phyloP scores from a whole-genome alignment of 805 yeast genomes.

The Dipodascus albidus region DNA sequence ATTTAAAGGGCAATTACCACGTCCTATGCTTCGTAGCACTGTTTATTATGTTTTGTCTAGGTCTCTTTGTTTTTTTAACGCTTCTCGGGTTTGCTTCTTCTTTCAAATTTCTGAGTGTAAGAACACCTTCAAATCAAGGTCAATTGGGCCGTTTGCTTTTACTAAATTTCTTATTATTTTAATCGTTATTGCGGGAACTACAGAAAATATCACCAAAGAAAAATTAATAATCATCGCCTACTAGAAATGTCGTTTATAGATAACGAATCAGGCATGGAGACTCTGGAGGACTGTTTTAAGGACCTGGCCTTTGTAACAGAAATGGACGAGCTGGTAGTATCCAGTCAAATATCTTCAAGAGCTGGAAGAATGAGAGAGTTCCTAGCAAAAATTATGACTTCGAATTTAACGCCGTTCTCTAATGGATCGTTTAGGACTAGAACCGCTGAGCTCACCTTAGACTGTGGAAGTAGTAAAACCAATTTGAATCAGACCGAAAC shows the following conservation, averaged over 20 bases:
- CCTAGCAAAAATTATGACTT: not conserved
- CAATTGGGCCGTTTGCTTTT: not conserved
- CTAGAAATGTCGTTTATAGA: not conserved
- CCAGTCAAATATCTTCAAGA: not conserved
- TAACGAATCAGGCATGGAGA: not conserved
- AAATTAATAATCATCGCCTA: not conserved
- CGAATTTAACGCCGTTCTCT: not conserved
- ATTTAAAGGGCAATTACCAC: not conserved
- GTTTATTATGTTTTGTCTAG: not conserved
- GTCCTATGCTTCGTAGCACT: not conserved
- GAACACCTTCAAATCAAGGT: not conserved
- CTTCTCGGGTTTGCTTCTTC: not conserved
- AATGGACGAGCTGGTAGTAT: not conserved
- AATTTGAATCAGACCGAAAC: not conserved
- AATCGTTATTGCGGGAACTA: not conserved
- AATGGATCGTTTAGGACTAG: not conserved
- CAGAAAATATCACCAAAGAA: not conserved
- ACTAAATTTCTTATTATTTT: no score
- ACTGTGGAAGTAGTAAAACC: not conserved
- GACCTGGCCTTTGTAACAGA: not conserved
- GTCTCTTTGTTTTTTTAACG: not conserved
- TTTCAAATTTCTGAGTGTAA: not conserved
- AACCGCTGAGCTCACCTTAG: not conserved
- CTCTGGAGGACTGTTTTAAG: not conserved
- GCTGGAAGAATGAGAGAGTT: conserved; percentile 1